Base-by-base conservation (phyloP, 768 basidiomycete species). In the Myochromella boudieri region DNA sequence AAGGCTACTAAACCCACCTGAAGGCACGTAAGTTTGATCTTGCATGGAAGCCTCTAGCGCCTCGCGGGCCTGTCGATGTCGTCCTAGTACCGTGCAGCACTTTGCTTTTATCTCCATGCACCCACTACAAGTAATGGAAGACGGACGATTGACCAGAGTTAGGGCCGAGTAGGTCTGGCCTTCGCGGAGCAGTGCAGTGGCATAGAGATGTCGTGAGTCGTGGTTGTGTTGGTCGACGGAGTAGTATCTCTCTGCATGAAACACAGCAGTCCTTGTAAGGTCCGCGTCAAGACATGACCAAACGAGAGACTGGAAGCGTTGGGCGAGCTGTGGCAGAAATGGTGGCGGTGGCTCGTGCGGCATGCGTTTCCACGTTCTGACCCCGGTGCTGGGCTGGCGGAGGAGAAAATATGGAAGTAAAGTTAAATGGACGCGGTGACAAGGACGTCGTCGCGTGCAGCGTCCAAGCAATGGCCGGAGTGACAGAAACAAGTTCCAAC, bases 281-380 rank as follows among this genome's bases (percentile, higher is more conserved):
- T 87, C 86, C 44, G 82, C 77, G 70, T 93, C 91, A 48, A 93
- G 82, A 68, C 83, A 91, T 57, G 82, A 81, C 89, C 90, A 91
- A 59, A 91, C 75, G 52, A 93, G 74, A 42, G 78, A 70, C 54
- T 78, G 78, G 61, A 87, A 85, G 54, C 86, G 85, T 66, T 81
- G 80, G 40, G 76, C 73, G 59, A 89, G 79, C 60, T 77, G 70
- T 52, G 80, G 75, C 52, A 74, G 67, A 67, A 77, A 72, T 45
- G 70, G 63, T 50, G 73, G 69, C 47, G 71, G 62, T 53, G 69
- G 60, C 70, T 82, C 80, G 60, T 74, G 70, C 68, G 79, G 83
- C 83, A 86, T 84, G 59, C 62, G 56, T 42, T 37, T 46, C 37
- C 52, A 55, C 49, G 40, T 54, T 62, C 59, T 60, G 53, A 62